phyloP scores from a whole-genome alignment of 2,329 filamentous ascomycete species.

The Pyricularia grisea region DNA sequence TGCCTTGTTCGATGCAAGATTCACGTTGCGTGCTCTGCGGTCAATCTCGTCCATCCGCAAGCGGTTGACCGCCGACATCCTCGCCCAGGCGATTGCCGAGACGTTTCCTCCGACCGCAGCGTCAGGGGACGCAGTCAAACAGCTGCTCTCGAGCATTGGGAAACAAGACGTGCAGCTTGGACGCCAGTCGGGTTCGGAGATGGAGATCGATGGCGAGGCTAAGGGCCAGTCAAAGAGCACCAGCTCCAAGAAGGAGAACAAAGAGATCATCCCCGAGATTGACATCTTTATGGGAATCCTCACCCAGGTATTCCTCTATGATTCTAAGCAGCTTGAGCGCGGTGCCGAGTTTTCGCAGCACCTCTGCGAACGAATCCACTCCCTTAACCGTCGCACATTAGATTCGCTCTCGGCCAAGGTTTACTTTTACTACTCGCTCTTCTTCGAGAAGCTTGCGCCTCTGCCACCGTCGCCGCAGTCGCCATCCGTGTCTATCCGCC shows the following conservation, averaged over 20 bases:
- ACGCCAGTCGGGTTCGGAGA: constrained; percentile 49
- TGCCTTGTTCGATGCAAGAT: constrained; percentile 85
- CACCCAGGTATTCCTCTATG: constrained; percentile 78
- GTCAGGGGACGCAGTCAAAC: constrained; percentile 57
- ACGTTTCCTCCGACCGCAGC: constrained; percentile 57
- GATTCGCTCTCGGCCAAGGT: constrained; percentile 91
- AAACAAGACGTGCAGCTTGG: constrained; percentile 56
- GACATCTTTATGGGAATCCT: constrained; percentile 85
- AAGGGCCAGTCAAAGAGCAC: constrained; percentile 43
- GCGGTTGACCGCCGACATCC: constrained; percentile 71
- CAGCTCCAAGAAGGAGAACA: constrained; percentile 53
- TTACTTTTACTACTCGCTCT: constrained; percentile 96
- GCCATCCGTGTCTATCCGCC: constrained; percentile 76
- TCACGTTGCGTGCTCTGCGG: constrained; percentile 85
- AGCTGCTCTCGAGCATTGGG: constrained; percentile 61
- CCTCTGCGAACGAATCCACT: constrained; percentile 76
- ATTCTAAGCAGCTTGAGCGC: constrained; percentile 69
- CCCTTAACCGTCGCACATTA: constrained; percentile 84
- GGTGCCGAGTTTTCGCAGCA: constrained; percentile 78
- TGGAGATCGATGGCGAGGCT: constrained; percentile 61
- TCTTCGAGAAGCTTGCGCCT: constrained; percentile 83
- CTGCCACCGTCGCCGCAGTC: constrained; percentile 84
- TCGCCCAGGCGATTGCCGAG: constrained; percentile 72
- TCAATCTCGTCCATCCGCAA: constrained; percentile 96
- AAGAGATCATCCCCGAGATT: constrained; percentile 77